A percentile compares a stretch with the other conserved stretches of the same genome.
These are phyloP conservation scores for Suillus americanus DNA, from an alignment of 768 basidiomycete species.

Conservation along the genomic window DNA sequence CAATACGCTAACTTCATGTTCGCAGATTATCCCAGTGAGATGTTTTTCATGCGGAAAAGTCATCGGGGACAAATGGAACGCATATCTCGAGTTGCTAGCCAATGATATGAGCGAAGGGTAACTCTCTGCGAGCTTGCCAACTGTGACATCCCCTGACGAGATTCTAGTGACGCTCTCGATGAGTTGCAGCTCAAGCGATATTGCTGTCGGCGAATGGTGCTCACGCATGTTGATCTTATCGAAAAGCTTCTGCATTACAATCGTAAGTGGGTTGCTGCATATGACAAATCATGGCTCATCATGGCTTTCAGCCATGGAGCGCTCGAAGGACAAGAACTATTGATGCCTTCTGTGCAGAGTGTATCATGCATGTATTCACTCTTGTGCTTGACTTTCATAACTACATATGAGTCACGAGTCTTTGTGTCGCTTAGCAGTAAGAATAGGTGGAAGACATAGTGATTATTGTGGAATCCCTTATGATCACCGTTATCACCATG, in stretches of 20 bases:
- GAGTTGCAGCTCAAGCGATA: slow-evolving; percentile 89
- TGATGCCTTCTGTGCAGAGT: slow-evolving; percentile 11
- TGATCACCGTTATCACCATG: neutral
- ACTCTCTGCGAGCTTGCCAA: neutral
- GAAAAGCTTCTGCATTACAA: slow-evolving; percentile 97
- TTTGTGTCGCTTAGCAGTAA: neutral
- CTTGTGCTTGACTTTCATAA: neutral
- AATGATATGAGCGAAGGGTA: slow-evolving; percentile 89
- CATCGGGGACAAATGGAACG: slow-evolving; percentile 93
- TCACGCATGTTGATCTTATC: slow-evolving; percentile 96
- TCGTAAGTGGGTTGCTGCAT: slow-evolving; percentile 53
- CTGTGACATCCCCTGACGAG: slow-evolving; percentile 2
- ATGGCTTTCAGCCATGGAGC: slow-evolving; percentile 30
- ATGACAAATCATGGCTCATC: neutral
- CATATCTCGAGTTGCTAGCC: slow-evolving; percentile 79
- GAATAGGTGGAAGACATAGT: neutral
- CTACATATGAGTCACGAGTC: neutral
- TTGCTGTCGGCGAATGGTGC: slow-evolving; percentile 95
- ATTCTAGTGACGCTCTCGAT: slow-evolving; percentile 79
- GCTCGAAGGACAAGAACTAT: slow-evolving; percentile 27
- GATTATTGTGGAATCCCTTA: neutral
- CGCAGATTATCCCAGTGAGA: slow-evolving; percentile 91
- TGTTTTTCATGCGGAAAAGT: slow-evolving; percentile 98
- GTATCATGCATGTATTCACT: neutral
- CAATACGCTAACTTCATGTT: neutral